These are phyloP conservation scores for Henckelia pumila DNA, from an alignment of 257 asterid species.

Conservation along the genomic window DNA sequence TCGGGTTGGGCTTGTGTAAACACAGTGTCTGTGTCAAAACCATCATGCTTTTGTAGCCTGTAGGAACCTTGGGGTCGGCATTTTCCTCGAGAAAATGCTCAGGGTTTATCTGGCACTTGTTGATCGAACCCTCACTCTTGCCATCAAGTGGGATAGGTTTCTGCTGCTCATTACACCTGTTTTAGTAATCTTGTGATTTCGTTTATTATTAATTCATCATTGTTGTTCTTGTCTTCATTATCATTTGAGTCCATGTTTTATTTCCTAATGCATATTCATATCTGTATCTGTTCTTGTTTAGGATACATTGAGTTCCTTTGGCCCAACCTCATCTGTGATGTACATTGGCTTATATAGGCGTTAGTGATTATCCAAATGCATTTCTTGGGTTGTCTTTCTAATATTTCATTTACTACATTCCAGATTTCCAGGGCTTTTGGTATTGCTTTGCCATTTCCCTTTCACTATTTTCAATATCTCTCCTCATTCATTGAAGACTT, in stretches of 20 bases:
- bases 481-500: not conserved
- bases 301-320: not conserved
- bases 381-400: not conserved
- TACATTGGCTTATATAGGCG: not conserved
- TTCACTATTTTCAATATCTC: not conserved
- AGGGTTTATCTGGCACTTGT: no score
- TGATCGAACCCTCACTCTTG: no score
- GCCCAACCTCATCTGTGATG: not conserved
- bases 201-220: not conserved
- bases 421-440: not conserved
- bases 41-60: no score
- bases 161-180: no score
- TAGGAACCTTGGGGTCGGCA: no score
- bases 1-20: not conserved
- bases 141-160: no score
- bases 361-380: not conserved
- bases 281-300: not conserved
- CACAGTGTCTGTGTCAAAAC: no score
- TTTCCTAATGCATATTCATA: not conserved
- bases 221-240: not conserved
- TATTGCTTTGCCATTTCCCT: not conserved
- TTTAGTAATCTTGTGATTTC: no score
- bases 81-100: no score
- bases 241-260: not conserved
- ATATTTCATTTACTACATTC: not conserved